Conservation (phyloP, 768 basidiomycete genomes). For the Suillus subalutaceus region DNA sequence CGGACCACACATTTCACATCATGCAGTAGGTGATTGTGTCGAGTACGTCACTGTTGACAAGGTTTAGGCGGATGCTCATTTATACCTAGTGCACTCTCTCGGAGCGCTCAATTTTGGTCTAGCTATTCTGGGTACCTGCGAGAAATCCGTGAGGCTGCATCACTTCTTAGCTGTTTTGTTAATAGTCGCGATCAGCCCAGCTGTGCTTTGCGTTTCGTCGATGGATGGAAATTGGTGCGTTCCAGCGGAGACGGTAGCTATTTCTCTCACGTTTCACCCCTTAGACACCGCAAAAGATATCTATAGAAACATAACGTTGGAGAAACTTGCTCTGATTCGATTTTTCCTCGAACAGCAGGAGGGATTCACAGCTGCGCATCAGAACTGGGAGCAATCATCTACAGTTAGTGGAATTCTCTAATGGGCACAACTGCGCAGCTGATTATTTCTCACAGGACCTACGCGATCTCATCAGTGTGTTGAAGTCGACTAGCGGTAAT, state of each 20-base stretch:
- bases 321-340: constrained; percentile 54
- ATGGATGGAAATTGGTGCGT: constrained; percentile 74
- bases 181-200: constrained; percentile 54
- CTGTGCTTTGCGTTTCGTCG: constrained; percentile 74
- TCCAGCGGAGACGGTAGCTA: background rate
- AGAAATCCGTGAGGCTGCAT: constrained; percentile 63
- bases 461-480: constrained; percentile 23
- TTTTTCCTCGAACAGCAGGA: constrained; percentile 50
- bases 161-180: constrained; percentile 15
- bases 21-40: constrained; percentile 50
- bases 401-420: background rate
- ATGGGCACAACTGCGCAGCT: background rate
- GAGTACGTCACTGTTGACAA: constrained; percentile 39
- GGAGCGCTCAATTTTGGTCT: constrained; percentile 84
- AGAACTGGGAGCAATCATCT: constrained; percentile 30
- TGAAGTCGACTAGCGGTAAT: constrained; percentile 22
- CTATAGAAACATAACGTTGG: constrained; percentile 65
- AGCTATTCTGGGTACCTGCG: constrained; percentile 84
- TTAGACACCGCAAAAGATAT: constrained; percentile 65
- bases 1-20: constrained; percentile 12
- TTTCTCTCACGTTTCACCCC: constrained; percentile 14
- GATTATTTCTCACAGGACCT: constrained; percentile 29
- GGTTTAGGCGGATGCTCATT: constrained; percentile 10
- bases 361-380: constrained; percentile 27
- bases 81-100: constrained; percentile 60